phyloP scores from a whole-genome alignment of 139 green algal genomes.

The Ettlia oleoabundans region DNA sequence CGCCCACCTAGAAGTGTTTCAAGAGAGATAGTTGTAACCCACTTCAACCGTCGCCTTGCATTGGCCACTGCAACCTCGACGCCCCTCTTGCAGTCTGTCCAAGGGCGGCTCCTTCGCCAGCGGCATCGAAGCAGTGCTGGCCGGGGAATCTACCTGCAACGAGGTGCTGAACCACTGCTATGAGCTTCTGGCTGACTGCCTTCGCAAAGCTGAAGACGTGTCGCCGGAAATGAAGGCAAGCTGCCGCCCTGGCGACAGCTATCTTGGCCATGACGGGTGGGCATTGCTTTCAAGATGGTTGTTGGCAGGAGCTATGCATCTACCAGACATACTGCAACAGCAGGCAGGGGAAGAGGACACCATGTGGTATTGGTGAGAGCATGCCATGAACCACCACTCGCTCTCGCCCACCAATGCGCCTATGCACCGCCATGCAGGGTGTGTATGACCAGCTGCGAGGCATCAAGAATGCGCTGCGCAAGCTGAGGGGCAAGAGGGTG shows the following conservation, averaged over 20 bases:
- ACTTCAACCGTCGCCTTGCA: too few relatives aligned
- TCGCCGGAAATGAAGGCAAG: slow-evolving; percentile 20
- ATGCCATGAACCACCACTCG: too few relatives aligned
- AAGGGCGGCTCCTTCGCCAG: slow-evolving; percentile 25
- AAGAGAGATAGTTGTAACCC: too few relatives aligned
- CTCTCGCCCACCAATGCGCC: too few relatives aligned
- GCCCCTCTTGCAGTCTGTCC: not conserved
- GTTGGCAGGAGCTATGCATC: too few relatives aligned
- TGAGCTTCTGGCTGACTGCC: slow-evolving; percentile 7
- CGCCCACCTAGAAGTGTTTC: too few relatives aligned
- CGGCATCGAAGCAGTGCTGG: not conserved
- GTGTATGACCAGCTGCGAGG: slow-evolving; percentile 26
- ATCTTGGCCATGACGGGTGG: too few relatives aligned
- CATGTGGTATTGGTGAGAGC: not conserved
- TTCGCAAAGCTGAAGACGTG: slow-evolving; percentile 11
- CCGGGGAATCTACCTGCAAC: not conserved
- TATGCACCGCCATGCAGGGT: too few relatives aligned
- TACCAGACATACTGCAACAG: too few relatives aligned
- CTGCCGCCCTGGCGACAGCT: not conserved
- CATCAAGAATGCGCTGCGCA: slow-evolving; percentile 31
- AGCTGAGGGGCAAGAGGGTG: slow-evolving; percentile 30
- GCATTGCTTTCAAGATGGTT: too few relatives aligned
- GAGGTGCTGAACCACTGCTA: slow-evolving; percentile 33
- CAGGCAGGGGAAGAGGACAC: too few relatives aligned
- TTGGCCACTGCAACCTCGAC: too few relatives aligned